Evolutionary conservation across 805 yeast species (phyloP).

Genomic region (Sugiyamaella smithiae): DNA sequence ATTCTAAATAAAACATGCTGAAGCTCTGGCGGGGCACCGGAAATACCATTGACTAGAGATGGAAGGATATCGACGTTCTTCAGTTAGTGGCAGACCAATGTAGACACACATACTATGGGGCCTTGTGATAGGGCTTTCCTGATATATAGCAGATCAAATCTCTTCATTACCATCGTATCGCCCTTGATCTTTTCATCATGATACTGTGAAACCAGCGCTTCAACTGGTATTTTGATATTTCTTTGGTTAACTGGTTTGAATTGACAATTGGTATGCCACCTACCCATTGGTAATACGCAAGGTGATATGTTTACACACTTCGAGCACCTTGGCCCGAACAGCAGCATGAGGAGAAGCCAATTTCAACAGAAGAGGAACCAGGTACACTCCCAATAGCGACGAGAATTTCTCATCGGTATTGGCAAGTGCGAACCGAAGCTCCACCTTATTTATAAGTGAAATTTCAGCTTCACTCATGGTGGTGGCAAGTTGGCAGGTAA

Average conservation of each 20-base stretch:
- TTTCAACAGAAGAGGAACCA: constrained; percentile 77
- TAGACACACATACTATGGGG: neutral
- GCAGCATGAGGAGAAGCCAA: constrained; percentile 64
- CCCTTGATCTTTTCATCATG: constrained; percentile 46
- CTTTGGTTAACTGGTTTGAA: constrained; percentile 15
- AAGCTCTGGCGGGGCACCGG: constrained; percentile 31
- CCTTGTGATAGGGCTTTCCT: constrained; percentile 53
- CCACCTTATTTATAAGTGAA: constrained; percentile 56
- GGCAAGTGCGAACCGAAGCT: constrained; percentile 76
- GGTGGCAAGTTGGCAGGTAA: constrained; percentile 1
- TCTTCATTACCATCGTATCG: constrained; percentile 17
- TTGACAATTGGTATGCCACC: neutral
- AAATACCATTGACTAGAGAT: constrained; percentile 45
- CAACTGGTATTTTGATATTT: constrained; percentile 58
- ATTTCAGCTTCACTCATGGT: constrained; percentile 27
- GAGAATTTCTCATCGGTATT: constrained; percentile 63
- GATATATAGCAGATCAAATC: constrained; percentile 50
- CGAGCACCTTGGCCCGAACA: constrained; percentile 66
- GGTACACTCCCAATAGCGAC: constrained; percentile 54
- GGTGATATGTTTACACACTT: constrained; percentile 62
- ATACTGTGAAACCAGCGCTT: constrained; percentile 61
- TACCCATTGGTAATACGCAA: constrained; percentile 55
- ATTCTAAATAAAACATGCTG: constrained; percentile 29
- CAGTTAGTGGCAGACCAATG: neutral
- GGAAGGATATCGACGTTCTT: constrained; percentile 44